These are phyloP conservation scores for Tetratostichococcus sp. DNA, from an alignment of 139 green algal species.

Conservation along the genomic window DNA sequence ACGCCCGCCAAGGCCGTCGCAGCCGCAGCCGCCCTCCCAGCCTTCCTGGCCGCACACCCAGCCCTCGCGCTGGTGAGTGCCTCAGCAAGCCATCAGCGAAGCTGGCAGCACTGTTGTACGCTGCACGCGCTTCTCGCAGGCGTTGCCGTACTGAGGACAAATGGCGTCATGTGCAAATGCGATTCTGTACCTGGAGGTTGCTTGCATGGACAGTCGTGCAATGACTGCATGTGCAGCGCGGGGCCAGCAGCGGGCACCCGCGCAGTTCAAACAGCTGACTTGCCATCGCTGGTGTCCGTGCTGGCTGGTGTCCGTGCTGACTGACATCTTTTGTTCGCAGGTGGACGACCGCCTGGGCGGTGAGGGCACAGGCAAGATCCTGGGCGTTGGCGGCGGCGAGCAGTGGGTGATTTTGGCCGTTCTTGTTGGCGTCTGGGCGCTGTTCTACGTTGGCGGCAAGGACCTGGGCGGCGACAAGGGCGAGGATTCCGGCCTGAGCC, in stretches of 20 bases:
- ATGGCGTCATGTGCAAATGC: no score
- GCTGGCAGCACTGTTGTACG: neutral
- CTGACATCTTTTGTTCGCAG: conserved; percentile 3
- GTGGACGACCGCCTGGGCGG: conserved; percentile 46
- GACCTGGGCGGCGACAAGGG: conserved; percentile 24
- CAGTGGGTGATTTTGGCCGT: conserved; percentile 33
- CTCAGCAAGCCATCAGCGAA: neutral
- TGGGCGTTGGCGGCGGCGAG: conserved; percentile 37
- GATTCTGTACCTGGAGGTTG: no score
- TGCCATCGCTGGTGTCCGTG: no score
- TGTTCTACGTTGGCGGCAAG: conserved; percentile 25
- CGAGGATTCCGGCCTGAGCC: conserved; percentile 38
- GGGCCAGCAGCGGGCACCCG: no score
- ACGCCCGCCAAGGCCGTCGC: conserved; percentile 5
- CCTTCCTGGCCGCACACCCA: conserved; percentile 25
- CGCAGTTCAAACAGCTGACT: neutral
- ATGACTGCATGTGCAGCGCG: no score
- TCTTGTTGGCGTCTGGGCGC: conserved; percentile 25
- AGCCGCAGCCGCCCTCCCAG: conserved; percentile 13
- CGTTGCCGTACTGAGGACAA: no score
- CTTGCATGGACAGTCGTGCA: no score
- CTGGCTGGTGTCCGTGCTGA: no score
- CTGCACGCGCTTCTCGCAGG: no score
- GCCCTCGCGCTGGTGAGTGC: conserved; percentile 28
- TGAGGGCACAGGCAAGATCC: conserved; percentile 42